Evolutionary conservation across 2,329 filamentous ascomycete genomes (phyloP), one percentile per base, ranked within the genome.

Genomic region (Fusarium bulbicola): DNA sequence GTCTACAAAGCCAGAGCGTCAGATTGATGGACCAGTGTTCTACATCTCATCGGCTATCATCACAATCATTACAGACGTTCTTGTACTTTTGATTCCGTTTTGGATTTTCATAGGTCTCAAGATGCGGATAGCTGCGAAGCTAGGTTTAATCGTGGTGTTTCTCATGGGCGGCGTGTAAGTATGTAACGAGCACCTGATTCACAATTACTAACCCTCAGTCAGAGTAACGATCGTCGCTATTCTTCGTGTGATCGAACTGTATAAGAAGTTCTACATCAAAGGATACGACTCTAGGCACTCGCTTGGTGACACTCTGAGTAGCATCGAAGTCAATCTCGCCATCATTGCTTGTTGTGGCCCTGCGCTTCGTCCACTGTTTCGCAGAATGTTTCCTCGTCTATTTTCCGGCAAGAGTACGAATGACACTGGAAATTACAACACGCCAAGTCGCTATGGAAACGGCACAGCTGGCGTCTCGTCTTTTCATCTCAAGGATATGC

Each of bases 41-140:
- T 83, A 83, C 71, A 79, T 85, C 20, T 71, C 79, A 3, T 79
- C 77, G 11, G 79, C 82, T 12, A 77, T 78, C 6, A 72, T 85
- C 32, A 84, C 81, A 18, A 84, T 86, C 37, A 32, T 83, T 6
- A 85, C 83, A 10, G 85, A 86, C 56, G 63, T 85, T 4, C 70
- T 84, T 30, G 80, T 82, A 15, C 76, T 85, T 13, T 65, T 77
- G 2, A 73, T 86, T 21, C 84, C 84, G 0, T 79, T 84, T 37
- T 81, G 79, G 72, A 82, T 85, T 34, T 85, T 86, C 59, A 57
- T 82, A 14, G 79, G 79, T 9, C 75, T 85, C 21, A 83, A 82
- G 40, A 84, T 85, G 74, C 78, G 37, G 4, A 20, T 61, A 26
- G 79, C 77, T 37, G 79, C 80, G 18, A 84, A 85, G 24, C 11